A percentile compares a stretch with the other conserved stretches of the same genome.
Evolutionary conservation across 805 yeast species (phyloP).

Genomic region (Ogataea paradorogensis): DNA sequence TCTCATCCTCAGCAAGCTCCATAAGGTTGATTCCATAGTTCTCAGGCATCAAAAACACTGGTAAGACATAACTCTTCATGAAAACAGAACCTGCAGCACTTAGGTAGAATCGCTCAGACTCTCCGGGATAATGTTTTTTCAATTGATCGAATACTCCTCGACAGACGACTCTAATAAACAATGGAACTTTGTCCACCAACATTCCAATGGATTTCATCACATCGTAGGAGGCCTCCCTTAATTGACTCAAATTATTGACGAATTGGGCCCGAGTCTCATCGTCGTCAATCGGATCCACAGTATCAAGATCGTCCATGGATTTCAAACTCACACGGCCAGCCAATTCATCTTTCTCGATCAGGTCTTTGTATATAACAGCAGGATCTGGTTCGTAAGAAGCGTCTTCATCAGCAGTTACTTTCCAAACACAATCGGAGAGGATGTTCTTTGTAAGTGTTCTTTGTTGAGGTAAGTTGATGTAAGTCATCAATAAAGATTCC

Average conservation of each 20-base stretch:
- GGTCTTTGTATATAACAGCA: conserved; percentile 43
- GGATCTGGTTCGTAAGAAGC: conserved; percentile 83
- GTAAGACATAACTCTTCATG: conserved; percentile 49
- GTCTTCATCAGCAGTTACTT: conserved; percentile 44
- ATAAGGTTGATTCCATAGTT: conserved; percentile 48
- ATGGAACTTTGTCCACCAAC: conserved; percentile 44
- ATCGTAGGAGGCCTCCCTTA: conserved; percentile 69
- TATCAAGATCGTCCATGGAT: conserved; percentile 24
- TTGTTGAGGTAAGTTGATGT: conserved; percentile 48
- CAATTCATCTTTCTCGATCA: conserved; percentile 37
- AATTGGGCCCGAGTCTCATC: conserved; percentile 68
- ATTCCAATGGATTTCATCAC: conserved; percentile 51
- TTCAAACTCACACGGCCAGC: conserved; percentile 27
- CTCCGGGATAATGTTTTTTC: conserved; percentile 50
- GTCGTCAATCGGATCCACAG: conserved; percentile 72
- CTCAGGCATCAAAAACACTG: conserved; percentile 50
- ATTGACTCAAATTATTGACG: conserved; percentile 65
- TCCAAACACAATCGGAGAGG: conserved; percentile 38
- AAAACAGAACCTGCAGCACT: conserved; percentile 68
- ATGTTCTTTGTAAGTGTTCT: conserved; percentile 42
- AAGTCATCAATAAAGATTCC: conserved; percentile 43
- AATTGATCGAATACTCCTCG: conserved; percentile 35
- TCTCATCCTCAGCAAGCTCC: conserved; percentile 24
- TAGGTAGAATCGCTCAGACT: conserved; percentile 54
- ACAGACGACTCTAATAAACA: conserved; percentile 55